phyloP scores from a whole-genome alignment of 2,329 filamentous ascomycete species.

The Pezicula radicicola region DNA sequence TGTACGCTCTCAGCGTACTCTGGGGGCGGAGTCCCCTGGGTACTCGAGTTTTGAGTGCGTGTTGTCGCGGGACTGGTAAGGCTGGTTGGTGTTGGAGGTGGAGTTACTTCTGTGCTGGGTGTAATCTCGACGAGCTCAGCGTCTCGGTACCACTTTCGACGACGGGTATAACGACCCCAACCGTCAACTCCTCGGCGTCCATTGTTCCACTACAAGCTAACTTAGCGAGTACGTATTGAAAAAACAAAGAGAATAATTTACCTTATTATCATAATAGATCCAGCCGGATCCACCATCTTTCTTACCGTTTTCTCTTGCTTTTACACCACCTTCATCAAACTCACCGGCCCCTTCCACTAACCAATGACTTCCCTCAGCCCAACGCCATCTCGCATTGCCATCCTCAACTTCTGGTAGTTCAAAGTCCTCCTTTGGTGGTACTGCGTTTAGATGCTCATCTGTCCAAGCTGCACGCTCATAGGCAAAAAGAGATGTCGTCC shows the following conservation, averaged over 20 bases:
- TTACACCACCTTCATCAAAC: conserved; percentile 40
- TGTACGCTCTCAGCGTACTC: conserved; percentile 10
- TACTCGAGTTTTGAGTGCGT: not conserved
- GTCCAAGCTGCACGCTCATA: conserved; percentile 93
- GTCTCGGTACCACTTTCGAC: conserved; percentile 94
- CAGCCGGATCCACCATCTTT: conserved; percentile 65
- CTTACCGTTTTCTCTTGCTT: conserved; percentile 29
- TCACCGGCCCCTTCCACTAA: conserved; percentile 72
- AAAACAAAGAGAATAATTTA: conserved; percentile 33
- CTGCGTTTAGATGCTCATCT: conserved; percentile 86
- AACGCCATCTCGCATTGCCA: conserved; percentile 66
- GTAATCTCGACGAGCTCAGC: conserved; percentile 83
- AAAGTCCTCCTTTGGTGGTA: conserved; percentile 72
- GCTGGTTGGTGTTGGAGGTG: conserved; percentile 35
- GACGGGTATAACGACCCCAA: conserved; percentile 91
- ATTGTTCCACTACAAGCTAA: conserved; percentile 70
- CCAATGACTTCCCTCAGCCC: conserved; percentile 86
- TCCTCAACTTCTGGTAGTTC: conserved; percentile 64
- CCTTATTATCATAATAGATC: conserved; percentile 99
- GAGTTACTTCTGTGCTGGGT: conserved; percentile 40
- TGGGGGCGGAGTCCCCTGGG: not conserved
- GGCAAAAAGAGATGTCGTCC: conserved; percentile 87
- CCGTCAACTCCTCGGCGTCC: conserved; percentile 82
- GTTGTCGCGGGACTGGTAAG: conserved; percentile 21
- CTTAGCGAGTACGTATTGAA: conserved; percentile 9